Evolutionary conservation across 108 stramenopile genomes (phyloP), one percentile per base, ranked within the genome.

Genomic region (Cylindrotheca fusiformis): DNA sequence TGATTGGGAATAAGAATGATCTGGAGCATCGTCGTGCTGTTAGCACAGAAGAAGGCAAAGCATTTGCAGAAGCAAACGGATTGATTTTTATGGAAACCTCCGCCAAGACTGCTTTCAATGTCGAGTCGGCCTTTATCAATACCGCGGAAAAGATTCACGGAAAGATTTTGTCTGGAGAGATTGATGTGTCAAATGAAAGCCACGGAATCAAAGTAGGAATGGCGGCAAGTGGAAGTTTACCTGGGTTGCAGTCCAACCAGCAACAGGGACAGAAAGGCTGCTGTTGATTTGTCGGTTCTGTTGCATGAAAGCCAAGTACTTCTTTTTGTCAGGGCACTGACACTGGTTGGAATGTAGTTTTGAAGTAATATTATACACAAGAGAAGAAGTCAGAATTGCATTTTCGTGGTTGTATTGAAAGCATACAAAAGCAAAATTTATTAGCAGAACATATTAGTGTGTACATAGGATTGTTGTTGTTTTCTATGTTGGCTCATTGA

Each of bases 121-220:
- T 99, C 14, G 98, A 99, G 72, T 68, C 84, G 58, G 99, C 98
- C n/a, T 99, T 98, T 72, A 94, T 98, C 65, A 80, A 94, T 57
- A 99, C 98, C 1, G 99, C 99, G 4, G 87, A 95, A 68, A 91
- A 92, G 66, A 99, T 99, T 71, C 96, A 98, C 80, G 91, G 80
- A 33, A 96, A 97, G 65, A 99, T 99, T 60, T 65, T 90, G 25
- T 85, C 76, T 31, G 99, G 99, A 19, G 93, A 93, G 48, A 97
- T 97, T 71, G 99, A 99, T 77, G 93, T 95, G 25, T 84, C 80
- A 14, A 99, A 97, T 78, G 98, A 99, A 78, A 88, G 81, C 53
- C 82, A 87, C 64, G 96, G 96, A n/a, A 97, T 97, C 71, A 97
- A 97, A 77, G 89, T 95, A 36, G 94, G 96, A 24, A 89, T 92